A percentile compares a stretch with the other conserved stretches of the same genome.
These are phyloP conservation scores for Mrakia blollopis DNA, from an alignment of 768 basidiomycete species.

Conservation along the genomic window DNA sequence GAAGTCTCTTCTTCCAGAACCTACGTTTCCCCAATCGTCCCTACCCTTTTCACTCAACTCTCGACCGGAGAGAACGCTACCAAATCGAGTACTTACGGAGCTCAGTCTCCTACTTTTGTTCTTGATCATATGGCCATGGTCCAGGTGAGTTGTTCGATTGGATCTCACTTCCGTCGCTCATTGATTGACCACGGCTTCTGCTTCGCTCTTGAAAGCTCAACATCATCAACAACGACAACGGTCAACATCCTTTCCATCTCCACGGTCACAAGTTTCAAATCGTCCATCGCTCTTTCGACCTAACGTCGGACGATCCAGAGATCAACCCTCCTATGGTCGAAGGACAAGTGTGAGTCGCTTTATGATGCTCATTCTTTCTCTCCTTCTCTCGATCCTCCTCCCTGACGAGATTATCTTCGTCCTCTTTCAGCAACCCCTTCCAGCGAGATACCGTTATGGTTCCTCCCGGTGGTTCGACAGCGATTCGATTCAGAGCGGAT, in stretches of 20 bases:
- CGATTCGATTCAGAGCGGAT: constrained; percentile 74
- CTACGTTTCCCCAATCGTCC: constrained; percentile 54
- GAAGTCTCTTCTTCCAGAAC: constrained; percentile 34
- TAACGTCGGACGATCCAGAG: constrained; percentile 60
- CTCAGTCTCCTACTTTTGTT: constrained; percentile 59
- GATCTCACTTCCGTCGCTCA: neutral
- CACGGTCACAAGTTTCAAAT: constrained; percentile 60
- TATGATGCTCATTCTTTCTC: too few relatives aligned
- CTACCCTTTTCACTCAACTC: constrained; percentile 70
- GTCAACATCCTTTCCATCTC: constrained; percentile 60
- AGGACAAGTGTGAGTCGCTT: constrained; percentile 50
- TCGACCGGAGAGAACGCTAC: constrained; percentile 62
- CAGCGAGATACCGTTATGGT: constrained; percentile 66
- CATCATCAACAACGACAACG: constrained; percentile 35
- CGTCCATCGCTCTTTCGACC: constrained; percentile 65
- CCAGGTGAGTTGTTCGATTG: constrained; percentile 44
- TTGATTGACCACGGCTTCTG: neutral
- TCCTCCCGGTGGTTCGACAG: constrained; percentile 52
- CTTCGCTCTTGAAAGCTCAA: neutral
- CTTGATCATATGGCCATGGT: constrained; percentile 69
- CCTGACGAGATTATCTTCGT: neutral
- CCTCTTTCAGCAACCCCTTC: constrained; percentile 61
- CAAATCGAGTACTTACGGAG: constrained; percentile 65
- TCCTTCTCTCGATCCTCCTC: neutral
- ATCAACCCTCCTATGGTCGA: constrained; percentile 74